Percentiles rank a stretch among this genome's conserved stretches.
Evolutionary conservation across 495 filamentous ascomycete genomes (phyloP).

Genomic region (Aspergillus haitiensis): DNA sequence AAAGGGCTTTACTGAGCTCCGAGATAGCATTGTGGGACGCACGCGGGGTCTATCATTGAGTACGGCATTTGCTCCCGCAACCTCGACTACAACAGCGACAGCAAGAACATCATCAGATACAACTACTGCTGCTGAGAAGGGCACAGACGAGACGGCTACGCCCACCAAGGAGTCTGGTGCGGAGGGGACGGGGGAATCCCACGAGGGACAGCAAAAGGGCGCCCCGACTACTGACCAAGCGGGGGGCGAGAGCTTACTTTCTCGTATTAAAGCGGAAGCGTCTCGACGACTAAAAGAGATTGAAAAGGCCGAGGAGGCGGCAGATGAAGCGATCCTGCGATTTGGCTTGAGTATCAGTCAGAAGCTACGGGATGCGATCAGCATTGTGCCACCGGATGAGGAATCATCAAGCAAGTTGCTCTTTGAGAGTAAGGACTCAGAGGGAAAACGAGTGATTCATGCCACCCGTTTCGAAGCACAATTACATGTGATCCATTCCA

Average conservation of each 20-base stretch:
- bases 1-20: slow-evolving; percentile 76
- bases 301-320: slow-evolving; percentile 93
- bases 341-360: slow-evolving; percentile 90
- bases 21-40: slow-evolving; percentile 63
- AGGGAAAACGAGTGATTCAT: slow-evolving; percentile 88
- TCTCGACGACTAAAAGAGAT: slow-evolving; percentile 85
- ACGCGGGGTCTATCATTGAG: slow-evolving; percentile 73
- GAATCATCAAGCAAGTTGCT: slow-evolving; percentile 57
- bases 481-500: slow-evolving; percentile 90
- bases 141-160: slow-evolving; percentile 39
- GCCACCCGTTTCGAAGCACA: slow-evolving; percentile 94
- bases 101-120: not conserved
- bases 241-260: slow-evolving; percentile 66
- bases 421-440: slow-evolving; percentile 89
- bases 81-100: no score
- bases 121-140: slow-evolving; percentile 18
- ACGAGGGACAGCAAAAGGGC: slow-evolving; percentile 10
- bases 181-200: slow-evolving; percentile 54
- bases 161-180: slow-evolving; percentile 36
- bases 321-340: slow-evolving; percentile 90
- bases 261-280: slow-evolving; percentile 80
- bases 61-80: slow-evolving; percentile 36
- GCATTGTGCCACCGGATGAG: slow-evolving; percentile 68
- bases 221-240: not conserved
- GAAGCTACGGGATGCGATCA: slow-evolving; percentile 89